A percentile compares a stretch with the other conserved stretches of the same genome.
phyloP scores from a whole-genome alignment of 1,139 yeast species.

The Zygosaccharomyces pseudobailii region DNA sequence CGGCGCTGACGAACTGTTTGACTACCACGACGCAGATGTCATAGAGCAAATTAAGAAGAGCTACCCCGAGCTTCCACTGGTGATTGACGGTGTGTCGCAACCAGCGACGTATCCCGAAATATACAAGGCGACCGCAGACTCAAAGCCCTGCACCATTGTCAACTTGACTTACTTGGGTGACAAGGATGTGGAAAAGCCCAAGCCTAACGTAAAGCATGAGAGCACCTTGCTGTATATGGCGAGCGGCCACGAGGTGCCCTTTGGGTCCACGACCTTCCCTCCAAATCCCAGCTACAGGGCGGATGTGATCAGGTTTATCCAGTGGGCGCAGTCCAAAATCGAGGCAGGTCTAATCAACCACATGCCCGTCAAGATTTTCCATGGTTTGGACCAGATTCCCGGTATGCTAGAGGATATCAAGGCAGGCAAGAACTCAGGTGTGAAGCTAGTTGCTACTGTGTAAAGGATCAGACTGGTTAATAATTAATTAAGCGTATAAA shows the following conservation, averaged over 20 bases:
- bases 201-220: slow-evolving; percentile 25
- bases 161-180: slow-evolving; percentile 22
- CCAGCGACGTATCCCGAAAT: slow-evolving; percentile 40
- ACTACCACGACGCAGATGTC: slow-evolving; percentile 55
- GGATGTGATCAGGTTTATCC: slow-evolving; percentile 20
- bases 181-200: slow-evolving; percentile 24
- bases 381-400: slow-evolving; percentile 27
- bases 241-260: slow-evolving; percentile 27
- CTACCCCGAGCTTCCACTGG: slow-evolving; percentile 38
- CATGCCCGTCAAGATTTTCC: slow-evolving; percentile 26
- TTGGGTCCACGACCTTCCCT: slow-evolving; percentile 27
- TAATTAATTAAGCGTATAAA: too few relatives aligned
- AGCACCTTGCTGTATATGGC: slow-evolving; percentile 26
- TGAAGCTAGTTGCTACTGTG: background rate
- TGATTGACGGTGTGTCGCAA: slow-evolving; percentile 50
- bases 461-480: background rate
- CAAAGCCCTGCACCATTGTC: slow-evolving; percentile 32
- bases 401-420: slow-evolving; percentile 27
- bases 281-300: slow-evolving; percentile 25
- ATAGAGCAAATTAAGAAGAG: slow-evolving; percentile 44
- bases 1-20: slow-evolving; percentile 61
- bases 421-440: slow-evolving; percentile 26
- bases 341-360: slow-evolving; percentile 28
- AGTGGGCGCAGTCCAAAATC: slow-evolving; percentile 24
- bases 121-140: slow-evolving; percentile 43